Base-by-base conservation (phyloP, 2,329 filamentous ascomycete genomes). In the Alternaria longipes region DNA sequence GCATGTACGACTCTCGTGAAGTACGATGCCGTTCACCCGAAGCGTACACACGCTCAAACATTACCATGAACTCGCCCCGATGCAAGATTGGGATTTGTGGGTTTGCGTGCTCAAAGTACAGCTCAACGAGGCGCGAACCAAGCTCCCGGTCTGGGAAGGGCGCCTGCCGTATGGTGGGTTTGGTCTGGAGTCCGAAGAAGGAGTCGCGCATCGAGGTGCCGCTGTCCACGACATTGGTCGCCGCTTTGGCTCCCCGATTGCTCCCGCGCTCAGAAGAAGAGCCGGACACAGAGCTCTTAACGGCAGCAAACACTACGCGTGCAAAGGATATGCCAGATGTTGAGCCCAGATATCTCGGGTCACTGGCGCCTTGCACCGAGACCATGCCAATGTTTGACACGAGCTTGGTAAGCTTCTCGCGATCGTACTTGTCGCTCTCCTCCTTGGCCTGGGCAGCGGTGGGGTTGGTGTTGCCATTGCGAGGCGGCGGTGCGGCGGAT, bases 51-150 rank as follows among this genome's bases (percentile, higher is more conserved):
- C 88, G 87, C 55, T 97, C 90, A 75, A 97, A 91, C 81, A 97
- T 88, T 46, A 90, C 86, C 89, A 93, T 93, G 73, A 97, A 98
- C 70, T 97, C 93, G 32, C 87, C 90, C 38, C 92, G 89, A 75
- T 98, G 94, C 51, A 98, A 83, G 44, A 97, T 93, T 0, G 94
- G 94, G 66, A 97, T 96, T 78, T 98, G 94, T 5, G 94, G 94
- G 76, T 98, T 98, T 1, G 94, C 93, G 76, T 97, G 92, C 80
- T 97, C 93, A 78, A 98, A 98, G 78, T 97, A 98, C 38, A 97
- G 85, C 56, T 89, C 87, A 38, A 92, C 89, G 18, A 98, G 84
- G 61, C 88, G 87, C 56, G 86, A 80, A 1, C 89, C 94, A 3
- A 97, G 83, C 32, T 91, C 87, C 65, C 87, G 88, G 64, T 91